Percentiles rank a stretch among this genome's conserved stretches.
Evolutionary conservation across 148 eudicot genomes (phyloP).

Genomic region (Rhododendron williamsianum): DNA sequence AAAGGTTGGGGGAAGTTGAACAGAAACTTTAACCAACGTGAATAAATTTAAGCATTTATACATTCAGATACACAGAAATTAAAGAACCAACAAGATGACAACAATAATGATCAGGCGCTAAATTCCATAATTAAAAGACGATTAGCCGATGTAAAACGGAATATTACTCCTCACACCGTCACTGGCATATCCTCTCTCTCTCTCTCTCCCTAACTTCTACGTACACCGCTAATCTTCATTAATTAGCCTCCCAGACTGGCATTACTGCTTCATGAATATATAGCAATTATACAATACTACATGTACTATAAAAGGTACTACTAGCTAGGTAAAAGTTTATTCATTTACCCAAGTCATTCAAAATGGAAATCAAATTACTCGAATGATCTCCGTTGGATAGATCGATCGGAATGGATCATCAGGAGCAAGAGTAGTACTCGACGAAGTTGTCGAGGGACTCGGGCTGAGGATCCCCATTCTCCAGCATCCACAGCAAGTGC

Average conservation of each 20-base stretch:
- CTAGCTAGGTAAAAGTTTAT: background rate
- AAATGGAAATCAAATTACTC: background rate
- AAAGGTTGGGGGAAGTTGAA: background rate
- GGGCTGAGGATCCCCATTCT: slow-evolving; percentile 63
- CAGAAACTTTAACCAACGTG: background rate
- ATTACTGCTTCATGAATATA: background rate
- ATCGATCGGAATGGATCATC: too few relatives aligned
- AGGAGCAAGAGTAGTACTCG: slow-evolving; percentile 53
- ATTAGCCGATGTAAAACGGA: slow-evolving; percentile 8
- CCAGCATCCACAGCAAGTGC: slow-evolving; percentile 76
- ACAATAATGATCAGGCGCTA: background rate
- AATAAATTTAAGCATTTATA: background rate
- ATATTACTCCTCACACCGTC: background rate
- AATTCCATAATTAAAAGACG: background rate
- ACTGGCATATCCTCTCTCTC: background rate
- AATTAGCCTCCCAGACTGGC: background rate
- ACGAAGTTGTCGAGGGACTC: slow-evolving; percentile 54
- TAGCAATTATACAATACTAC: background rate
- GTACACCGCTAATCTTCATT: slow-evolving; percentile 2
- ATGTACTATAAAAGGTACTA: background rate
- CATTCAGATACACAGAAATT: background rate
- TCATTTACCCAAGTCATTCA: background rate
- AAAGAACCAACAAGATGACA: background rate
- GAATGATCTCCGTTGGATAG: background rate
- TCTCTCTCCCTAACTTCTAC: background rate